Evolutionary conservation across 140 eudicot species (phyloP).

Genomic region (Senecio squalidus): DNA sequence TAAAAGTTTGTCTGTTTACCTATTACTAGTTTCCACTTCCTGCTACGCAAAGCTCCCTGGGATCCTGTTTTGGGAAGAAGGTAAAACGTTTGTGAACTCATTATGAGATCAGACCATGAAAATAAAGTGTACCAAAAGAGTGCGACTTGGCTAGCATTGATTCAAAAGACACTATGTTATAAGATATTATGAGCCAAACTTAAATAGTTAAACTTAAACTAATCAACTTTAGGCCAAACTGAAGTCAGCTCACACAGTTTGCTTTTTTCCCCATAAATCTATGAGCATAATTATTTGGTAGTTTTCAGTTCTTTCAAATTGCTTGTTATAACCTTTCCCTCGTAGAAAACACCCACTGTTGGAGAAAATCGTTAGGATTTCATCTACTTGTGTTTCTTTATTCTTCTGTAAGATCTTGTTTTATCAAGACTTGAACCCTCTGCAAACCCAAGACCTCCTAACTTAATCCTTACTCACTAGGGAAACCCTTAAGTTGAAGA

Average conservation of each 20-base stretch:
- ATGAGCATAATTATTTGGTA: background rate
- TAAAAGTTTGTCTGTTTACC: background rate
- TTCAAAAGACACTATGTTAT: background rate
- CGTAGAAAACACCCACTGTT: background rate
- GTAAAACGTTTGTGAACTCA: background rate
- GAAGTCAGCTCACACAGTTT: background rate
- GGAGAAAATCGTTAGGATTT: background rate
- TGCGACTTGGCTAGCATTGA: background rate
- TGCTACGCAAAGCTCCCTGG: background rate
- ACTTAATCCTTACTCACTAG: too few species aligned
- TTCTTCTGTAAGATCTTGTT: background rate
- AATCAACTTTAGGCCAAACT: background rate
- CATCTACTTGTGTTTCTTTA: background rate
- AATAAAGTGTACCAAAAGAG: background rate
- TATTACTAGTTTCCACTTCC: constrained; percentile 2
- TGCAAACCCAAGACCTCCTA: too few species aligned
- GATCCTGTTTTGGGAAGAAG: background rate
- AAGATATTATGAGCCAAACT: background rate
- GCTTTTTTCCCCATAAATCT: background rate
- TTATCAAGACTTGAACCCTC: background rate
- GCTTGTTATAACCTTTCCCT: background rate
- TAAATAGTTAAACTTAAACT: background rate
- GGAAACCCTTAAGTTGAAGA: background rate
- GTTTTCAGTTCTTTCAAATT: background rate
- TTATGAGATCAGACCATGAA: background rate